phyloP scores from a whole-genome alignment of 1,284 basidiomycete genomes.

The Marasmius oreades region DNA sequence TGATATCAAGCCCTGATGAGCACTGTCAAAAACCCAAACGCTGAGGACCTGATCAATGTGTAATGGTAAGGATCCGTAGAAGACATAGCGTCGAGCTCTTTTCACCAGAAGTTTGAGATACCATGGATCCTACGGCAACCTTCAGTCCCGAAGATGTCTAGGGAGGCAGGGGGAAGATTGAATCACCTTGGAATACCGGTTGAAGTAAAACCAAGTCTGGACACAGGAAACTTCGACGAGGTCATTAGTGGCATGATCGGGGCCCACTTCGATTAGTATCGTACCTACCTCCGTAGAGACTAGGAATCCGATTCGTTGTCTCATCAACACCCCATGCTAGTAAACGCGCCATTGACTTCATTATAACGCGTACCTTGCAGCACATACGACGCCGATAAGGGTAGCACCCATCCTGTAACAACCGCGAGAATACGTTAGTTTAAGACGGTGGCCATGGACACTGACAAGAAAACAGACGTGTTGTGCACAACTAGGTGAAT shows the following conservation, averaged over 20 bases:
- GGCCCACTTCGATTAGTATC: background rate
- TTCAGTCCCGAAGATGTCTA: background rate
- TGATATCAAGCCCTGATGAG: slow-evolving; percentile 49
- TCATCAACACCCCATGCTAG: background rate
- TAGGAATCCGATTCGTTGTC: slow-evolving; percentile 18
- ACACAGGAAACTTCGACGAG: slow-evolving; percentile 41
- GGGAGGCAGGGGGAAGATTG: slow-evolving; percentile 1
- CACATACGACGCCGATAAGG: slow-evolving; percentile 45
- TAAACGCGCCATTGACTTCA: background rate
- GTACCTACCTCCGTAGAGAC: slow-evolving; percentile 44
- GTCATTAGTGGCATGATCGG: background rate
- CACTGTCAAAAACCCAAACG: slow-evolving; percentile 44
- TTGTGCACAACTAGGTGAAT: slow-evolving; percentile 21
- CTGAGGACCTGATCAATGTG: slow-evolving; percentile 31
- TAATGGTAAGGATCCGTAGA: background rate
- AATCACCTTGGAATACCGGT: slow-evolving; percentile 37
- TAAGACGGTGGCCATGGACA: background rate
- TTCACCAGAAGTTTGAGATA: slow-evolving; percentile 49
- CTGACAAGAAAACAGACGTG: slow-evolving; percentile 21
- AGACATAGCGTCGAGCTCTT: slow-evolving; percentile 10
- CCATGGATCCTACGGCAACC: slow-evolving; percentile 36
- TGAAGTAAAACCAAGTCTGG: slow-evolving; percentile 54
- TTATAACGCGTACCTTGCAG: slow-evolving; percentile 36
- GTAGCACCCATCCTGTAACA: slow-evolving; percentile 40
- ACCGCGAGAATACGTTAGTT: background rate